Percentiles rank a stretch among this genome's conserved stretches.
Evolutionary conservation across 2,329 filamentous ascomycete species (phyloP).

Genomic region (Samsoniella hepiali): DNA sequence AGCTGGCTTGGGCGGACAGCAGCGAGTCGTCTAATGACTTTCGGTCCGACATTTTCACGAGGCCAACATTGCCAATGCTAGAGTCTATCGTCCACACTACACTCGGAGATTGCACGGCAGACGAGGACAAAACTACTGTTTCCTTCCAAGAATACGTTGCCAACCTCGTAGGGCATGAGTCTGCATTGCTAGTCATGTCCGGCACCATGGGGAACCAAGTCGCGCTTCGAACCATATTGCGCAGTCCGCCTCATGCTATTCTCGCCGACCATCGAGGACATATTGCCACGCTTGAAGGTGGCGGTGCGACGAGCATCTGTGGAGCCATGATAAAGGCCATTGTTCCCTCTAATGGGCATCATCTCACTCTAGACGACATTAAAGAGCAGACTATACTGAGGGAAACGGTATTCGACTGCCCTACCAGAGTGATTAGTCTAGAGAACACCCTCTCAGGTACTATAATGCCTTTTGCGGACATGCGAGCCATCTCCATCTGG

Average conservation of each 20-base stretch:
- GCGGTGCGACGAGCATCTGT: constrained; percentile 62
- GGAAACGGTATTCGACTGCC: constrained; percentile 70
- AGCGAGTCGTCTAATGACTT: constrained; percentile 11
- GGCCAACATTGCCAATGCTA: constrained; percentile 18
- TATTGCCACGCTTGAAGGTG: constrained; percentile 63
- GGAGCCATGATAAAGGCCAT: constrained; percentile 66
- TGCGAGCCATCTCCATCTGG: constrained; percentile 63
- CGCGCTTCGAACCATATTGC: constrained; percentile 67
- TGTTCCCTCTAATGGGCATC: constrained; percentile 62
- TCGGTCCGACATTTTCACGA: constrained; percentile 17
- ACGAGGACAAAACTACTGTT: constrained; percentile 14
- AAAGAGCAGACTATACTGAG: constrained; percentile 57
- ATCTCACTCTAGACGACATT: constrained; percentile 73
- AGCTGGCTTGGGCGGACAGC: neutral
- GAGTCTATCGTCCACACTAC: constrained; percentile 16
- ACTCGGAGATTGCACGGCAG: constrained; percentile 17
- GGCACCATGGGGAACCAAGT: constrained; percentile 89
- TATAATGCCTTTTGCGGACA: constrained; percentile 69
- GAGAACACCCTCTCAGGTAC: constrained; percentile 79
- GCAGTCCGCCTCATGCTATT: constrained; percentile 69
- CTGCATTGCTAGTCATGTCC: constrained; percentile 70
- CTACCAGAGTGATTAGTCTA: constrained; percentile 71
- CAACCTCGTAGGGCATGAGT: constrained; percentile 64
- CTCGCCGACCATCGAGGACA: constrained; percentile 73
- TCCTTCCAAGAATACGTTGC: constrained; percentile 68